phyloP scores from a whole-genome alignment of 202 grass and related monocot genomes.

The Schoenoplectus triqueter region DNA sequence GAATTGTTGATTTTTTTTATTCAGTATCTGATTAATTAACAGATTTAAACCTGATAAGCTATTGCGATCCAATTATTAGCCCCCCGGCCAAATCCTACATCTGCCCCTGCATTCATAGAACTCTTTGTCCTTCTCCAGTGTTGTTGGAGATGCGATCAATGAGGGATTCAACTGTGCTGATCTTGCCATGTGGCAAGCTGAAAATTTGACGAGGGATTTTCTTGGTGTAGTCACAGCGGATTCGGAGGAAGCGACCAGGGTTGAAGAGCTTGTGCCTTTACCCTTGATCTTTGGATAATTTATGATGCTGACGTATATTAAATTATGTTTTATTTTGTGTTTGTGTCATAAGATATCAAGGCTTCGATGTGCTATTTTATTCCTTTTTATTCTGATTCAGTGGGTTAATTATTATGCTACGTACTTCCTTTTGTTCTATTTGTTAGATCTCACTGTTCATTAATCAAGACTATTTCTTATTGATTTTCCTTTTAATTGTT shows the following conservation, averaged over 20 bases:
- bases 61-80: too few species aligned
- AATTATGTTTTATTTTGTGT: conserved; percentile 4
- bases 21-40: too few species aligned
- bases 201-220: conserved; percentile 80
- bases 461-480: neutral
- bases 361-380: neutral
- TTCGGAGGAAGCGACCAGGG: conserved; percentile 29
- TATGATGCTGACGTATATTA: conserved; percentile 1
- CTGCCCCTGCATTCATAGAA: conserved; percentile 41
- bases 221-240: conserved; percentile 48
- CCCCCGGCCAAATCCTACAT: too few species aligned
- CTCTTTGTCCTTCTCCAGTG: conserved; percentile 56
- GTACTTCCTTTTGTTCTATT: conserved; percentile 3
- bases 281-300: conserved; percentile 42
- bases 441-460: neutral
- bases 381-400: conserved; percentile 6
- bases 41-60: too few species aligned
- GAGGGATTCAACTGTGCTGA: conserved; percentile 44
- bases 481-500: neutral
- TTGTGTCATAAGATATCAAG: conserved; percentile 1
- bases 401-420: neutral
- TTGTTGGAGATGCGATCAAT: conserved; percentile 33
- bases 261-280: conserved; percentile 44
- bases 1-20: too few species aligned
- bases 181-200: conserved; percentile 47